phyloP scores from a whole-genome alignment of 2,329 filamentous ascomycete species.

The Colletotrichum higginsianum region DNA sequence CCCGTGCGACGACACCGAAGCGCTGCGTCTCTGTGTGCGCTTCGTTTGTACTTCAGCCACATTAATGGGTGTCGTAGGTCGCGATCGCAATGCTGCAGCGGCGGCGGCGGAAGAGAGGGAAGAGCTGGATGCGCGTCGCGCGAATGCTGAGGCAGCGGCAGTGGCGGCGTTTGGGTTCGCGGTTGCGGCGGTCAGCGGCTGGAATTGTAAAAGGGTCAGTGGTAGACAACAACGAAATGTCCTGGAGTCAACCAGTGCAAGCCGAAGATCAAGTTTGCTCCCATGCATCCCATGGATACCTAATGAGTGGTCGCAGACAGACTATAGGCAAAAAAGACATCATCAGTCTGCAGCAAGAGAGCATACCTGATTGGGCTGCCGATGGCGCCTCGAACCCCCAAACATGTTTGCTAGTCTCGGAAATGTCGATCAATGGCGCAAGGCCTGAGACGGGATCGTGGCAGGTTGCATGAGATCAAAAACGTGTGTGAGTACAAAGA shows the following conservation, averaged over 20 bases:
- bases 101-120: conserved; percentile 88
- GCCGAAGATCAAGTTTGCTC: not conserved
- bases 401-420: conserved; percentile 60
- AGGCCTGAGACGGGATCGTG: conserved; percentile 46
- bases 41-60: conserved; percentile 90
- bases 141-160: conserved; percentile 86
- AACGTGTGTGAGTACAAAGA: not conserved
- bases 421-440: conserved; percentile 41
- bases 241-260: not conserved
- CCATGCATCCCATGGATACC: not conserved
- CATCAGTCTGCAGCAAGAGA: not conserved
- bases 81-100: conserved; percentile 84
- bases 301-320: not conserved
- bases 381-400: conserved; percentile 64
- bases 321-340: conserved; percentile 2
- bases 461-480: conserved; percentile 37
- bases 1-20: conserved; percentile 78
- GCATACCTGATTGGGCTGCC: conserved; percentile 63
- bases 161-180: conserved; percentile 82
- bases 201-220: conserved; percentile 43
- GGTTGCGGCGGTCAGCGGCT: conserved; percentile 76
- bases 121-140: conserved; percentile 75
- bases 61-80: conserved; percentile 82
- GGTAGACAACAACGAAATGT: conserved; percentile 32
- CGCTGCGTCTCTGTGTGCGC: conserved; percentile 81